Evolutionary conservation across 78 protist species (phyloP), one percentile per base, ranked within the genome.

Genomic region (Mantamonas sphyraenae): DNA sequence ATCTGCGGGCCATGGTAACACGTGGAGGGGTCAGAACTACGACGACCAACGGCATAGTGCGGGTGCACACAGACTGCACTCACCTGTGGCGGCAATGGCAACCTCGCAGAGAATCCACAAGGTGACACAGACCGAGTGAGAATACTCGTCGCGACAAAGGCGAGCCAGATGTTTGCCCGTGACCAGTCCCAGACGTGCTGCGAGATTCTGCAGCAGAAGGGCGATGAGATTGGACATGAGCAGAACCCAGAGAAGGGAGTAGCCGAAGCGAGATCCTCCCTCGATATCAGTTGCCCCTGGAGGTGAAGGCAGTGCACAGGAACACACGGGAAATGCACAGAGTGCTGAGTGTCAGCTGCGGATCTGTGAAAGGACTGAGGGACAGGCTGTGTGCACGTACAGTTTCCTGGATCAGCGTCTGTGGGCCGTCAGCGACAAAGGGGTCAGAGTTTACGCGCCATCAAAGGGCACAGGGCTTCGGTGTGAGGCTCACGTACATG

Each of bases 31-130:
- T 31, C 59, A 28, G 68, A 64, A 47, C 1, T 64, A 31, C 14
- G 33, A 31, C 9, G 31, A 31, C 19, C 68, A 64, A 30, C 1
- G 31, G 34, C 2, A 22, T 40, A 87, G 90, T 40, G 80, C 91
- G 33, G 62, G 90, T 22, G 79, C 76, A 51, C 94, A 33, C 79
- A 51, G 30, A 20, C 57, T 51, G 20, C 57, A 51, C 20, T 51
- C 57, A 51, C 57, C 68, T 28, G 80, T 28, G 39, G 83, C 93
- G 26, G 86, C 80, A 61, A 91, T 85, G 3, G 95, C 86, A 2
- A 83, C 33, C 80, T 89, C 94, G 28, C 77, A 80, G 80, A 89
- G 67, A 45, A 83, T 12, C 94, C 94, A 89, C 31, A 89, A 76
- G 2, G 34, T 0, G 20, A 67, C 43, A 31, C 85, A 65, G 3